Percentiles rank a stretch among this genome's conserved stretches.
phyloP scores from a whole-genome alignment of 192 early-diverging fungal species.

The Coemansia biformis region DNA sequence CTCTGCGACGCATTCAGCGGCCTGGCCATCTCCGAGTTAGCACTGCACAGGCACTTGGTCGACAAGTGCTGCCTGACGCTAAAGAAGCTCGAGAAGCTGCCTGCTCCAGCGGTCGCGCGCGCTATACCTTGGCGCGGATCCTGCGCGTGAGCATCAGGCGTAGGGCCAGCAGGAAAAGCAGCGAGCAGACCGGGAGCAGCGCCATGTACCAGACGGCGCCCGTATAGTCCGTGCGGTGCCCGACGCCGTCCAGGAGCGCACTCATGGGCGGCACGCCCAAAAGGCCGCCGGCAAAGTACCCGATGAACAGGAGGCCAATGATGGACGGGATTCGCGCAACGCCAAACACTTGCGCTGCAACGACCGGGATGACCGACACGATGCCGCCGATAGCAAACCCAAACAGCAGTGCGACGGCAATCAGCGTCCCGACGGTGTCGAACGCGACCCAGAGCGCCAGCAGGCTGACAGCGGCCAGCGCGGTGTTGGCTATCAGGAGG shows the following conservation, averaged over 20 bases:
- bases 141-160: constrained; percentile 29
- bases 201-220: constrained; percentile 47
- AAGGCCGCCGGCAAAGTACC: constrained; percentile 41
- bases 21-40: too few species aligned
- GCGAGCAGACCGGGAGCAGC: constrained; percentile 35
- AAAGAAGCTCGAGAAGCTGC: too few species aligned
- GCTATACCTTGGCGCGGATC: constrained; percentile 13
- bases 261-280: constrained; percentile 47
- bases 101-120: too few species aligned
- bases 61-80: too few species aligned
- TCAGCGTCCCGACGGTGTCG: constrained; percentile 21
- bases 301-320: constrained; percentile 41
- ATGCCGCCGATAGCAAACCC: constrained; percentile 45
- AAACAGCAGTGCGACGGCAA: constrained; percentile 34
- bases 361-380: constrained; percentile 45
- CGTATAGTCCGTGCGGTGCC: constrained; percentile 41
- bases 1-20: too few species aligned
- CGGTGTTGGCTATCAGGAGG: constrained; percentile 26
- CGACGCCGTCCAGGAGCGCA: constrained; percentile 41
- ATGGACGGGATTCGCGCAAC: constrained; percentile 41
- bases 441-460: constrained; percentile 48
- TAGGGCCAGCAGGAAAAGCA: constrained; percentile 32
- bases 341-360: constrained; percentile 41
- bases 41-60: too few species aligned
- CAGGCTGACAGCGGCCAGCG: constrained; percentile 23